Percentiles rank a stretch among this genome's conserved stretches.
Evolutionary conservation across 1,139 yeast genomes (phyloP).

Genomic region (Ogataea hybrid): DNA sequence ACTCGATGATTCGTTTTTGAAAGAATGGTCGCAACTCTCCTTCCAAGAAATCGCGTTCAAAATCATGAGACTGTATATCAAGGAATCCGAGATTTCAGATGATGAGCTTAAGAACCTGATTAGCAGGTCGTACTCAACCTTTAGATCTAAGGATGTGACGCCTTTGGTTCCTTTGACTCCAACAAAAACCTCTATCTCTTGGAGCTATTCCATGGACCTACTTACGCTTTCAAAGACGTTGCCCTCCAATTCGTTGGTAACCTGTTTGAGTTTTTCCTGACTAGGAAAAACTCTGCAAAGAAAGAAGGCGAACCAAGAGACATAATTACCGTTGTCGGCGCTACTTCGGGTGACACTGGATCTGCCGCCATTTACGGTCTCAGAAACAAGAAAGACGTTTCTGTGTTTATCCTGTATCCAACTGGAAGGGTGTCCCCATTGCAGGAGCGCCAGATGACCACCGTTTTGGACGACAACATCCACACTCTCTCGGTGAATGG

Average conservation of each 20-base stretch:
- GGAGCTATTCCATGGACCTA: slow-evolving; percentile 98
- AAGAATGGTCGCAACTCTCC: slow-evolving; percentile 67
- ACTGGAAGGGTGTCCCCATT: slow-evolving; percentile 97
- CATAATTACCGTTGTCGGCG: slow-evolving; percentile 93
- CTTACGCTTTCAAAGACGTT: slow-evolving; percentile 98
- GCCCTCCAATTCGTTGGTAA: slow-evolving; percentile 98
- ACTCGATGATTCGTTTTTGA: slow-evolving; percentile 57
- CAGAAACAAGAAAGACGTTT: slow-evolving; percentile 93
- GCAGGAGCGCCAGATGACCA: slow-evolving; percentile 98
- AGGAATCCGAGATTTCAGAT: slow-evolving; percentile 65
- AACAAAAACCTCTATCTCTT: slow-evolving; percentile 63
- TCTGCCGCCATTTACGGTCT: slow-evolving; percentile 98
- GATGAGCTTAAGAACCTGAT: slow-evolving; percentile 64
- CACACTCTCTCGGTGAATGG: slow-evolving; percentile 95
- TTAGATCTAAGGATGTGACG: slow-evolving; percentile 81
- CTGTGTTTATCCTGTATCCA: slow-evolving; percentile 93
- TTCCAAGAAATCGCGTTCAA: slow-evolving; percentile 87
- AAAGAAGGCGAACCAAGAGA: slow-evolving; percentile 62
- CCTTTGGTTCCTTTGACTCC: slow-evolving; percentile 65
- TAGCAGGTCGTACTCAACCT: slow-evolving; percentile 77
- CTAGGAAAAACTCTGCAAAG: slow-evolving; percentile 69
- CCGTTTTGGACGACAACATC: slow-evolving; percentile 90
- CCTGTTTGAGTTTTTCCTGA: slow-evolving; percentile 85
- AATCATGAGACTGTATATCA: slow-evolving; percentile 77
- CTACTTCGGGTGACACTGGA: slow-evolving; percentile 99